A percentile compares a stretch with the other conserved stretches of the same genome.
These are phyloP conservation scores for Malbranchea zuffiana DNA, from an alignment of 2,329 filamentous ascomycete species.

Conservation along the genomic window DNA sequence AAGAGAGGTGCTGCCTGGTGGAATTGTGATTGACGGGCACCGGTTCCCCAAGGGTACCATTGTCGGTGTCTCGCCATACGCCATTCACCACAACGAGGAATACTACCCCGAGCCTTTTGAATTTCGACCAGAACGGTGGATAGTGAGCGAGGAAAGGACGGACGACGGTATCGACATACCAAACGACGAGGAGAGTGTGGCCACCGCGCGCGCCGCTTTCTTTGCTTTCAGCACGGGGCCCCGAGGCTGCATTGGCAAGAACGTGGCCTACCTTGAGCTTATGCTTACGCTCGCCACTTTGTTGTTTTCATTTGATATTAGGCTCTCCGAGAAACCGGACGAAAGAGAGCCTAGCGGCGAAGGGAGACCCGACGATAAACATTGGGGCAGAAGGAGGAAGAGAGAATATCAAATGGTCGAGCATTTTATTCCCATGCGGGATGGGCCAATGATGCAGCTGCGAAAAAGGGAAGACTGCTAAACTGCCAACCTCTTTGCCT, in stretches of 20 bases:
- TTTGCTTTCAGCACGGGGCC: constrained; percentile 31
- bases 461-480: constrained; percentile 2
- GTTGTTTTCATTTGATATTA: constrained; percentile 32
- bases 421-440: constrained; percentile 16
- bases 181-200: constrained; percentile 30
- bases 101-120: constrained; percentile 24
- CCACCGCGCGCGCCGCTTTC: constrained; percentile 33
- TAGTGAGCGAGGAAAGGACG: constrained; percentile 12
- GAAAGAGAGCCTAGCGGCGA: neutral
- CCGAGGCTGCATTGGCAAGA: constrained; percentile 34
- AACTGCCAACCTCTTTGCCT: too few relatives aligned
- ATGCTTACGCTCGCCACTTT: constrained; percentile 29
- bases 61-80: constrained; percentile 24
- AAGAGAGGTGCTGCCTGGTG: constrained; percentile 21
- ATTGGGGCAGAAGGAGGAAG: constrained; percentile 5
- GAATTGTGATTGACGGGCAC: constrained; percentile 23
- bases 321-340: too few relatives aligned
- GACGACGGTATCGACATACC: neutral
- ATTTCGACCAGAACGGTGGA: constrained; percentile 29
- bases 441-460: constrained; percentile 26
- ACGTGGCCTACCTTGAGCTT: constrained; percentile 35
- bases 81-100: constrained; percentile 23
- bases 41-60: constrained; percentile 22
- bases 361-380: neutral
- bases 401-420: constrained; percentile 7